Conservation (phyloP, 148 eudicot genomes). For the Amaranthus hypochondriacus region DNA sequence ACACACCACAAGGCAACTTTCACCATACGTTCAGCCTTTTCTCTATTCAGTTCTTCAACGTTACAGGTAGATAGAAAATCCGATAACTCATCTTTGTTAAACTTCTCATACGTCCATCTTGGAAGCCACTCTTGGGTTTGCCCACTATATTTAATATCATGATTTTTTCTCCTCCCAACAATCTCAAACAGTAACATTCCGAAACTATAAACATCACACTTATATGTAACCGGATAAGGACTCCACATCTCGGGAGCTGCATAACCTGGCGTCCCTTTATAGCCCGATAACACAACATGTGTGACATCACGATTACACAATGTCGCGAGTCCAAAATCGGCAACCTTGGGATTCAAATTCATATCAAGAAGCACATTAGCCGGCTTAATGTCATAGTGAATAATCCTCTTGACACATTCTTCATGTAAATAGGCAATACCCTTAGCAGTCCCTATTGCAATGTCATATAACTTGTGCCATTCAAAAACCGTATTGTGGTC, state of each 20-base stretch:
- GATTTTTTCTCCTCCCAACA: slow-evolving; percentile 27
- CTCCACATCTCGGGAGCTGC: slow-evolving; percentile 31
- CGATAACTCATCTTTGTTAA: slow-evolving; percentile 10
- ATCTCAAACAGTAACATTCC: slow-evolving; percentile 32
- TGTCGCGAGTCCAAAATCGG: slow-evolving; percentile 28
- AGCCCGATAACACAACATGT: slow-evolving; percentile 22
- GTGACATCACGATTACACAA: slow-evolving; percentile 18
- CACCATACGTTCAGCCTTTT: slow-evolving; percentile 18
- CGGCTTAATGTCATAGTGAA: slow-evolving; percentile 33
- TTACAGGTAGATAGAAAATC: slow-evolving; percentile 13
- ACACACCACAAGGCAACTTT: slow-evolving; percentile 30
- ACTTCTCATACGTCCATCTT: slow-evolving; percentile 23
- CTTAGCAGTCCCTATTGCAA: slow-evolving; percentile 27
- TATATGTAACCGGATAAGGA: slow-evolving; percentile 25
- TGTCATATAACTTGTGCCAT: slow-evolving; percentile 21
- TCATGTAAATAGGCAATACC: slow-evolving; percentile 27
- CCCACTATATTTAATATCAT: slow-evolving; percentile 19
- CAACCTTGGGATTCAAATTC: slow-evolving; percentile 23
- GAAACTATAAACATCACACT: slow-evolving; percentile 29
- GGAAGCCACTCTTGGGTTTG: slow-evolving; percentile 29
- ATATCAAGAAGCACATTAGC: slow-evolving; percentile 29
- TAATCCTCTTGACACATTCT: slow-evolving; percentile 25
- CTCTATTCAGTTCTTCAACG: slow-evolving; percentile 5
- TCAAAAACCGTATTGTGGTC: background rate
- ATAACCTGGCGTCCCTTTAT: slow-evolving; percentile 29